Percentiles rank a stretch among this genome's conserved stretches.
Evolutionary conservation across 2,329 filamentous ascomycete species (phyloP).

Genomic region (Colletotrichum sp.): DNA sequence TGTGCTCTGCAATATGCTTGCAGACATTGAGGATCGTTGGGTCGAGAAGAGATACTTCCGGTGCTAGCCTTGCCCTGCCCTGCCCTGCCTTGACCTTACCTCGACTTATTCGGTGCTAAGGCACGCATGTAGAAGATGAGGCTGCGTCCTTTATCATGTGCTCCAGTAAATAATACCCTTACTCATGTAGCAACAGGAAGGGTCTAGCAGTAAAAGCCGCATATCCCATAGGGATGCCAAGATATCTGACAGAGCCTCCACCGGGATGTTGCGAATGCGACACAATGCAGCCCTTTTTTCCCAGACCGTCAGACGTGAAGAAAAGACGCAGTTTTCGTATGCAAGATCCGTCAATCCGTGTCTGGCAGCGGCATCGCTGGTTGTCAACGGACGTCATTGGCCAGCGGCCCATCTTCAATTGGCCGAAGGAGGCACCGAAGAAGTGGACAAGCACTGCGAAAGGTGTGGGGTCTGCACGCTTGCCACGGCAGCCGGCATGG

Average conservation of each 20-base stretch:
- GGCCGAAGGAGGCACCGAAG: conserved; percentile 6
- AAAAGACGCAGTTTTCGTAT: not conserved
- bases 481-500: conserved; percentile 1
- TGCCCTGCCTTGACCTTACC: not conserved
- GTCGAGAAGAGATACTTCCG: conserved; percentile 89
- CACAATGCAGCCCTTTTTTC: not conserved
- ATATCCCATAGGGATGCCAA: not conserved
- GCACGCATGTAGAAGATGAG: not conserved
- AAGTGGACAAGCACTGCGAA: conserved; percentile 1
- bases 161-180: not conserved
- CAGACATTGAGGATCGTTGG: conserved; percentile 86
- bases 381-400: not conserved
- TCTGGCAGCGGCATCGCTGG: not conserved
- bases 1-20: conserved; percentile 81
- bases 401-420: not conserved
- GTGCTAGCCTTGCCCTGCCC: conserved; percentile 59
- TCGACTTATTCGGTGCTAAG: not conserved
- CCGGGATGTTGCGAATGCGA: not conserved
- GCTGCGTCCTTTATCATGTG: not conserved
- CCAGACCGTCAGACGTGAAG: not conserved
- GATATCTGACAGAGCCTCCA: not conserved
- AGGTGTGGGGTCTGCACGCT: not conserved
- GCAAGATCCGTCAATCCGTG: not conserved
- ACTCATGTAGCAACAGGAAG: not conserved
- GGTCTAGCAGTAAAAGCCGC: not conserved